These are phyloP conservation scores for Helicostylum pulchrum DNA, from an alignment of 192 early-diverging fungal species.

Conservation along the genomic window DNA sequence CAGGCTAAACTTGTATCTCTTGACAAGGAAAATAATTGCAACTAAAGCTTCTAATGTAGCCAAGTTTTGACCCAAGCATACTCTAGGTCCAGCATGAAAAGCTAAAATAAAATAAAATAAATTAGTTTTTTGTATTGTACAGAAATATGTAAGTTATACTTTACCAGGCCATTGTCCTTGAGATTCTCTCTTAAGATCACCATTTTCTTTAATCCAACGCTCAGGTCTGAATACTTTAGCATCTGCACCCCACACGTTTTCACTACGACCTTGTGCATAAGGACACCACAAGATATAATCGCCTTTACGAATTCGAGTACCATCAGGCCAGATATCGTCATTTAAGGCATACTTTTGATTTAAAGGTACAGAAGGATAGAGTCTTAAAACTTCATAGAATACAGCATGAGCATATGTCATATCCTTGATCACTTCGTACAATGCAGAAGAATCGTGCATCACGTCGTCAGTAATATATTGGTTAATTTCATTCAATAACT, in stretches of 20 bases:
- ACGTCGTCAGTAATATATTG: conserved; percentile 30
- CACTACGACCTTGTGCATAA: conserved; percentile 50
- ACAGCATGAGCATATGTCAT: conserved; percentile 41
- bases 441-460: conserved; percentile 15
- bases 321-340: conserved; percentile 62
- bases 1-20: conserved; percentile 38
- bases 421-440: conserved; percentile 34
- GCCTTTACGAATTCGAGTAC: conserved; percentile 51
- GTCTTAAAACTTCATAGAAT: conserved; percentile 55
- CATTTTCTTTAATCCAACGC: conserved; percentile 54
- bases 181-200: conserved; percentile 32
- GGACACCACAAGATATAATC: conserved; percentile 49
- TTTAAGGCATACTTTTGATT: conserved; percentile 52
- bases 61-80: conserved; percentile 40
- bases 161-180: conserved; percentile 46
- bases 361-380: conserved; percentile 64
- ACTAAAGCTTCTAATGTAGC: conserved; percentile 47
- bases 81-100: conserved; percentile 57
- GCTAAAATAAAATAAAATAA: conserved; percentile 4
- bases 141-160: too few relatives aligned
- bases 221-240: conserved; percentile 61
- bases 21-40: conserved; percentile 36
- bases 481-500: conserved; percentile 41
- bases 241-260: conserved; percentile 63
- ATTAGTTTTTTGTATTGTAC: too few relatives aligned